Base-by-base conservation (phyloP, 2,329 filamentous ascomycete genomes). In the Talaromyces sp. region DNA sequence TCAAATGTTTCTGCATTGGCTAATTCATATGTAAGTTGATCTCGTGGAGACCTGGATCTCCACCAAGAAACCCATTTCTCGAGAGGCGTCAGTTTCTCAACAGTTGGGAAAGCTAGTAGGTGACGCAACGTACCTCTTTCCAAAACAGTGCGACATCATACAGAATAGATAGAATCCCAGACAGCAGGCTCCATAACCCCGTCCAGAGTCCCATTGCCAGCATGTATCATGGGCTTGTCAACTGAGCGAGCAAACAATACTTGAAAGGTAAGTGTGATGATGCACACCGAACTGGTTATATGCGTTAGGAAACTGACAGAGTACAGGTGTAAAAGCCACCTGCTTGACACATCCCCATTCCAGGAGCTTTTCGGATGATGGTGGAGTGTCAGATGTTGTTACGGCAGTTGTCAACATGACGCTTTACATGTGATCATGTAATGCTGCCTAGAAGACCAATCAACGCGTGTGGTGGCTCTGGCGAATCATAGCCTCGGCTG, bases 1-100 rank as follows among this genome's bases (percentile, higher is more conserved):
- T 94, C 90, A 70, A 88, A 96, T 27, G 83, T 81, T 64, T 85
- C 80, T 19, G 91, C 89, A 61, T 85, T 82, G 57, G 81, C 81
- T 54, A 95, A 79, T 26, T 81, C 78, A 62, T 88, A 82, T 50
- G 88, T 80, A 77, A 90, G 87, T 58, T 86, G 77, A 64, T 88
- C 85, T 54, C 84, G 81, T 2, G 84, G 83, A 55, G 83, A 88
- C 72, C 84, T 88, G 64, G 82, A 81, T 59, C 77, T 83, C 79
- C 87, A 88, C 86, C 89, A 91, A 58, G 78, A 78, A 63, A 84
- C 77, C 56, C 91, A 76, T 79, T 85, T 88, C 90, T 93, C 35
- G 54, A 38, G 12, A 24, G 8, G 4, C 10, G 54, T 62, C n/a
- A 62, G 58, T 21, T 26, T 11, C 26, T 50, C 14, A 29, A 52